phyloP scores from a whole-genome alignment of 805 yeast species.

The Yarrowia keelungensis region DNA sequence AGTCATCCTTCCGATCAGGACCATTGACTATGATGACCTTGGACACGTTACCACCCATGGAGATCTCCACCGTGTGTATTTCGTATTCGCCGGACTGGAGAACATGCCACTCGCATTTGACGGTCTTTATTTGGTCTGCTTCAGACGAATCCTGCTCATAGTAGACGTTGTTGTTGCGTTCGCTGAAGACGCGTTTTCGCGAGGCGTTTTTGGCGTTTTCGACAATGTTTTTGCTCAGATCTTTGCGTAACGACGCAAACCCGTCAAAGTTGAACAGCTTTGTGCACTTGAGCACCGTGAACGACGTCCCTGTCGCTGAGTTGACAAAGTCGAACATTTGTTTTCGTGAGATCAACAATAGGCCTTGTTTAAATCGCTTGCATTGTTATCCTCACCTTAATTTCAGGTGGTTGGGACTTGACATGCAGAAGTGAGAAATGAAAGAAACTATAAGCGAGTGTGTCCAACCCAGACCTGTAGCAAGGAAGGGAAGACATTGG shows the following conservation, averaged over 20 bases:
- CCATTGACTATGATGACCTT: constrained; percentile 25
- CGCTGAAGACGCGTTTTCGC: constrained; percentile 37
- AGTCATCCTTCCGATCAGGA: constrained; percentile 21
- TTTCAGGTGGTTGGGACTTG: background rate
- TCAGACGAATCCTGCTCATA: constrained; percentile 17
- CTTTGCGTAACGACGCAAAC: background rate
- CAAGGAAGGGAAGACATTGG: too few species aligned
- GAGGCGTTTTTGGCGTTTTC: constrained; percentile 28
- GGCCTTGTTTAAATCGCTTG: background rate
- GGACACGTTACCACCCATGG: constrained; percentile 9
- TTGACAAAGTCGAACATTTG: constrained; percentile 40
- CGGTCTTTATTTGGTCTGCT: constrained; percentile 24
- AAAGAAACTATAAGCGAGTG: too few species aligned
- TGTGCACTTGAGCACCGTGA: constrained; percentile 39
- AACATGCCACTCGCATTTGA: constrained; percentile 30
- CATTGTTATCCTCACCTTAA: background rate
- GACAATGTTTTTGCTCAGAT: constrained; percentile 9
- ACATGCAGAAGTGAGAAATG: background rate
- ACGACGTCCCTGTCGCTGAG: constrained; percentile 40
- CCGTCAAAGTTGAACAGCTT: constrained; percentile 33
- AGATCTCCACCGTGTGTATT: constrained; percentile 13
- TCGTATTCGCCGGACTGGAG: background rate
- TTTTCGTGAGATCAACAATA: background rate
- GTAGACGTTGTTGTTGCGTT: constrained; percentile 31
- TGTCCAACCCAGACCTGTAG: too few species aligned